Conservation (phyloP, 306 rosid genomes). For the Prinsepia uniflora region DNA sequence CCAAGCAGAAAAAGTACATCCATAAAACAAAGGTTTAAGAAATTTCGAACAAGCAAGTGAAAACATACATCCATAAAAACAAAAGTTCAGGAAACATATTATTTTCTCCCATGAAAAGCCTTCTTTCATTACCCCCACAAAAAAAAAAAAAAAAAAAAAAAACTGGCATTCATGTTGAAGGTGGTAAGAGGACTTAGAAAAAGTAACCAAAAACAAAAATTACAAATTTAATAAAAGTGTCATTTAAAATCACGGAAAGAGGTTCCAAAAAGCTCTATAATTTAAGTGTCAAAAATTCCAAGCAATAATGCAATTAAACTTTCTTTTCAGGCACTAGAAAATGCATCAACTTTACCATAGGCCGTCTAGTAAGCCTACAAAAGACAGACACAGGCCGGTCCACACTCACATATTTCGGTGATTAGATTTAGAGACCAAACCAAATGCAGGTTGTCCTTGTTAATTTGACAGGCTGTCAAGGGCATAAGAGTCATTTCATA, state of each 20-base stretch:
- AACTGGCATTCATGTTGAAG: neutral
- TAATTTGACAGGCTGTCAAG: slow-evolving; percentile 10
- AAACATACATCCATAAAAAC: neutral
- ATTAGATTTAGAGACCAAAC: neutral
- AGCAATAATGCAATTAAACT: slow-evolving; percentile 7
- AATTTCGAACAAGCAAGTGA: neutral
- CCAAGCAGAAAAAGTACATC: neutral
- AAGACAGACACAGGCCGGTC: slow-evolving; percentile 3
- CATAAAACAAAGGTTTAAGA: neutral
- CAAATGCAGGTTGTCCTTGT: slow-evolving; percentile 5
- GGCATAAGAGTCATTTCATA: slow-evolving; percentile 29
- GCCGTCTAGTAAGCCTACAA: neutral
- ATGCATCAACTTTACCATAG: neutral
- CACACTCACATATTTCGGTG: neutral
- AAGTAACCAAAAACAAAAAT: neutral
- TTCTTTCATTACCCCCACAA: neutral
- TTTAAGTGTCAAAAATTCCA: neutral
- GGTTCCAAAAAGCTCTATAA: neutral
- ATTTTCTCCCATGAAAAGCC: neutral
- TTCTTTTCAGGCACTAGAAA: neutral
- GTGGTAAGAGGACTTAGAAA: neutral
- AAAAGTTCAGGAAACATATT: neutral
- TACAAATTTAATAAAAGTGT: neutral
- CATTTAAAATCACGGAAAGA: neutral
- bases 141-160: neutral